Evolutionary conservation across 139 green algal genomes (phyloP).

Genomic region (Limnomonas spitsbergensis): DNA sequence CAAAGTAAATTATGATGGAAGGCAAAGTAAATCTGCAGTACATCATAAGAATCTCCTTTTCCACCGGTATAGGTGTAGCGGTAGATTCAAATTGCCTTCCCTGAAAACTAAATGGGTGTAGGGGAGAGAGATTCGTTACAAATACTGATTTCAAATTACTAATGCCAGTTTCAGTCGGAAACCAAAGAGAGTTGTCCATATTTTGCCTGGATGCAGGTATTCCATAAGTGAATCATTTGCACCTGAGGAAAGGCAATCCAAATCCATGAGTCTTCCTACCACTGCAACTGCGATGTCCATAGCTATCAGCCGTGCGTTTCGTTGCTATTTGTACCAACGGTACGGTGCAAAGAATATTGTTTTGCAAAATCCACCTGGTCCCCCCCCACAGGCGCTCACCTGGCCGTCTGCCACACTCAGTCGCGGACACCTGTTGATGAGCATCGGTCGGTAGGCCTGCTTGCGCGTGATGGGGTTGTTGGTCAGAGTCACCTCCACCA

Average conservation of each 20-base stretch:
- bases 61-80: too few species aligned
- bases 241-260: background rate
- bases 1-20: too few species aligned
- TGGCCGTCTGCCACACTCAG: conserved; percentile 46
- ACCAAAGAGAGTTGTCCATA: too few species aligned
- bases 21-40: too few species aligned
- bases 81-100: too few species aligned
- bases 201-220: background rate
- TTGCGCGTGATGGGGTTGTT: conserved; percentile 63
- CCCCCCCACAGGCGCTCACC: conserved; percentile 4
- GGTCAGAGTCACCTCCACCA: conserved; percentile 55
- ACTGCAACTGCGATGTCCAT: background rate
- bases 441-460: conserved; percentile 50
- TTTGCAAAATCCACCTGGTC: background rate
- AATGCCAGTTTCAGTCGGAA: too few species aligned
- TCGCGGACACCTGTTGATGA: conserved; percentile 36
- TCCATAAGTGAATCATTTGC: background rate
- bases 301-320: background rate
- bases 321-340: background rate
- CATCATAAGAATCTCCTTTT: too few species aligned
- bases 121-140: too few species aligned
- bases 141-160: too few species aligned
- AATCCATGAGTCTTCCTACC: background rate
- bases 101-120: too few species aligned
- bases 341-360: background rate